These are phyloP conservation scores for Cicer arietinum DNA, from an alignment of 306 rosid genomes.

Conservation along the genomic window DNA sequence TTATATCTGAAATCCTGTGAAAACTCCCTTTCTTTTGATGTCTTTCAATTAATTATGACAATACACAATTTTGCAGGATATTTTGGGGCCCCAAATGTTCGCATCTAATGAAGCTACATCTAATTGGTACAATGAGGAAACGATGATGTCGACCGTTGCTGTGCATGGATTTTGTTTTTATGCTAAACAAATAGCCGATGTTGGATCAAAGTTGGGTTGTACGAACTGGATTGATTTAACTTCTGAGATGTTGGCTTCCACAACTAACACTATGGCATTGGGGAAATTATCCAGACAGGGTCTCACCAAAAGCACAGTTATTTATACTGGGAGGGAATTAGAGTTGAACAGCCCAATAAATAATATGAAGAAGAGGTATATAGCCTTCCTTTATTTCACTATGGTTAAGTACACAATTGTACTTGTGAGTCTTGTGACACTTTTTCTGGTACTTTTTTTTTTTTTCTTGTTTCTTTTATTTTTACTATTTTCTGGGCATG, in stretches of 20 bases:
- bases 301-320: constrained; percentile 39
- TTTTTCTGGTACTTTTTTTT: neutral
- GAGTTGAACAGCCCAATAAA: constrained; percentile 49
- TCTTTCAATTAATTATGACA: constrained; percentile 38
- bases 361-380: constrained; percentile 59
- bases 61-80: constrained; percentile 63
- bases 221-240: constrained; percentile 57
- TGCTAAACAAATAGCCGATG: constrained; percentile 61
- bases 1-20: constrained; percentile 22
- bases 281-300: constrained; percentile 63
- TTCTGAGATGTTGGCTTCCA: constrained; percentile 70
- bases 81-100: constrained; percentile 48
- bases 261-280: constrained; percentile 57
- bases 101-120: constrained; percentile 57
- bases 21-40: constrained; percentile 11
- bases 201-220: constrained; percentile 56
- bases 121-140: constrained; percentile 58
- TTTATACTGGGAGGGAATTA: constrained; percentile 49
- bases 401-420: constrained; percentile 15
- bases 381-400: constrained; percentile 34
- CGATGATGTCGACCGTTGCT: constrained; percentile 66
- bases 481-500: constrained; percentile 1
- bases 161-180: constrained; percentile 81
- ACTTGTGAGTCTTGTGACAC: neutral
- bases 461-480: neutral